Evolutionary conservation across 805 yeast species (phyloP).

Genomic region (Sungouiella thailandica): DNA sequence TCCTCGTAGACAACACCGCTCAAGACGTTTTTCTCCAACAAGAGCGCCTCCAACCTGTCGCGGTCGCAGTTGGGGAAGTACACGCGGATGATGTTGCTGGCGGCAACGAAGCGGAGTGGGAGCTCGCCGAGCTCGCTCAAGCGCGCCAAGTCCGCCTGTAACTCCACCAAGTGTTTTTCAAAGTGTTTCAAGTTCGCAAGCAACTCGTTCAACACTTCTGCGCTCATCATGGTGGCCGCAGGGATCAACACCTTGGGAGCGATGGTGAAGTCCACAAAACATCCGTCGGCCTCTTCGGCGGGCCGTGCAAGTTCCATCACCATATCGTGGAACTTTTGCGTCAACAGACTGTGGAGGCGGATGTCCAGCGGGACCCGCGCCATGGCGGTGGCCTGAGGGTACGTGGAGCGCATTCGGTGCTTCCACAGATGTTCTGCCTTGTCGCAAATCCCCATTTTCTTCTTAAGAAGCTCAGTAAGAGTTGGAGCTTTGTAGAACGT

Average conservation of each 20-base stretch:
- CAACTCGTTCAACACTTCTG: conserved; percentile 24
- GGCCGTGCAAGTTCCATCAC: conserved; percentile 13
- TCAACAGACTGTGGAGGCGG: conserved; percentile 26
- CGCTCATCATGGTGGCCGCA: conserved; percentile 25
- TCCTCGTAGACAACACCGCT: conserved; percentile 49
- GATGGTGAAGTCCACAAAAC: conserved; percentile 33
- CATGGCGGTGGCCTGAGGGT: neutral
- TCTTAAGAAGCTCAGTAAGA: conserved; percentile 12
- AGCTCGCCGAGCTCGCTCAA: conserved; percentile 61
- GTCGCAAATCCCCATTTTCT: conserved; percentile 3
- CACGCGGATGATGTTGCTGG: conserved; percentile 38
- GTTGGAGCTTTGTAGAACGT: conserved; percentile 11
- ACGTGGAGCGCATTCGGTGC: neutral
- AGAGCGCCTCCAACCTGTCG: conserved; percentile 48
- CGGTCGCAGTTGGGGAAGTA: conserved; percentile 71
- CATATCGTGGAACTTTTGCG: conserved; percentile 18
- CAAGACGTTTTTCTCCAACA: conserved; percentile 55
- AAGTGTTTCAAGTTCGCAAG: conserved; percentile 18
- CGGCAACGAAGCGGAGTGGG: conserved; percentile 47
- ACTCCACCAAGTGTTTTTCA: conserved; percentile 37
- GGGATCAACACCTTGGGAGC: conserved; percentile 27
- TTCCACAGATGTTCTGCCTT: neutral
- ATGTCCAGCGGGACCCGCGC: conserved; percentile 9
- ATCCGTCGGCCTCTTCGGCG: conserved; percentile 16
- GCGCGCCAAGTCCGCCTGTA: conserved; percentile 38